Percentiles rank a stretch among this genome's conserved stretches.
Conservation (phyloP, 305 asterid species). For the Solanum hybrid region DNA sequence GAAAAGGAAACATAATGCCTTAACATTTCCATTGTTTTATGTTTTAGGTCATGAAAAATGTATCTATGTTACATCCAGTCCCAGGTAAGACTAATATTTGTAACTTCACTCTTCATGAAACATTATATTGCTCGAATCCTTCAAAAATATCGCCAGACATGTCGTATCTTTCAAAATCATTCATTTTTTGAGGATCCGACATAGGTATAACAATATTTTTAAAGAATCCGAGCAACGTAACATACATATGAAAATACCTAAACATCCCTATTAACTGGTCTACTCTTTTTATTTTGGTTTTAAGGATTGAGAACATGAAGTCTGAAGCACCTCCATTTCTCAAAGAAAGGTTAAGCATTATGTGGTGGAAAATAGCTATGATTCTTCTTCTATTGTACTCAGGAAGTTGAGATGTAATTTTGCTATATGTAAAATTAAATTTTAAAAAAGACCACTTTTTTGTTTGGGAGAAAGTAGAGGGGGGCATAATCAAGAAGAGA, state of each 20-base stretch:
- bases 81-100: too few species aligned
- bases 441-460: neutral
- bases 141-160: neutral
- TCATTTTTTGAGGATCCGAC: neutral
- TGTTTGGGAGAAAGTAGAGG: neutral
- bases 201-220: neutral
- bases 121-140: neutral
- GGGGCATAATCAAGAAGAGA: neutral
- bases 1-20: neutral
- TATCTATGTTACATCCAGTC: constrained; percentile 27
- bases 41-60: constrained; percentile 41
- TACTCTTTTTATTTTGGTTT: neutral
- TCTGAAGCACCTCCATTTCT: constrained; percentile 24
- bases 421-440: neutral
- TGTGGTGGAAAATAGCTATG: constrained; percentile 22
- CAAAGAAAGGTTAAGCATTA: constrained; percentile 2
- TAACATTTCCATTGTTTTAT: neutral
- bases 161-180: neutral
- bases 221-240: neutral
- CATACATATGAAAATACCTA: neutral
- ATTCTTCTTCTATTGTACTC: constrained; percentile 20
- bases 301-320: constrained; percentile 14
- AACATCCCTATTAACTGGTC: neutral
- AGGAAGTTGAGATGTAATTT: constrained; percentile 9
- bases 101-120: neutral